Conservation (phyloP, 305 asterid species). For the Solanum aculeatissimum region DNA sequence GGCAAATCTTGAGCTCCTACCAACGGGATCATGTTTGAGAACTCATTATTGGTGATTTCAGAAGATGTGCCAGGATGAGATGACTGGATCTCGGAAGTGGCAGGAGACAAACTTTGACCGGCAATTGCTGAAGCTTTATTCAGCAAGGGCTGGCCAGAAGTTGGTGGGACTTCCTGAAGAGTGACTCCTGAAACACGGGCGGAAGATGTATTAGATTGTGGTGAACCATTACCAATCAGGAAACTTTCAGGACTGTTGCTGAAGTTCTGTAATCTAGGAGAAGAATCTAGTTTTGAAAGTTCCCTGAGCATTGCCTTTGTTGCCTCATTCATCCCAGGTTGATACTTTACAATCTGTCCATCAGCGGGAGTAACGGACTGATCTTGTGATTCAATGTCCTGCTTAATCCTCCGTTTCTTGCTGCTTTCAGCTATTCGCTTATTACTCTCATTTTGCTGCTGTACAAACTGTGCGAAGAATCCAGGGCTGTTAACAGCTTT, state of each 20-base stretch:
- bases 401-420: slow-evolving; percentile 81
- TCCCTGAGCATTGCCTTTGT: slow-evolving; percentile 74
- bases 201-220: slow-evolving; percentile 20
- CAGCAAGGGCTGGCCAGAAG: slow-evolving; percentile 24
- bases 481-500: slow-evolving; percentile 93
- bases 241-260: slow-evolving; percentile 33
- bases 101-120: slow-evolving; percentile 13
- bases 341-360: slow-evolving; percentile 77
- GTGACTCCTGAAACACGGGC: slow-evolving; percentile 45
- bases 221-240: slow-evolving; percentile 27
- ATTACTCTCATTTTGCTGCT: slow-evolving; percentile 60
- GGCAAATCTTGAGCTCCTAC: slow-evolving; percentile 26
- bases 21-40: slow-evolving; percentile 12
- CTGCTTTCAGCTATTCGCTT: slow-evolving; percentile 53
- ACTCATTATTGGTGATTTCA: slow-evolving; percentile 13
- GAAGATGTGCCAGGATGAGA: slow-evolving; percentile 19
- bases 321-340: slow-evolving; percentile 76
- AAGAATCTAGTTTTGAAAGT: slow-evolving; percentile 54
- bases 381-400: slow-evolving; percentile 33
- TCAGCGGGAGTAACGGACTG: slow-evolving; percentile 31
- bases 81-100: slow-evolving; percentile 31
- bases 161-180: slow-evolving; percentile 59
- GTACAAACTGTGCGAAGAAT: slow-evolving; percentile 81
- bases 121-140: slow-evolving; percentile 18
- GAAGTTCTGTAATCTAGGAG: slow-evolving; percentile 51